Evolutionary conservation across 257 asterid genomes (phyloP).

Genomic region (Sherardia arvensis): DNA sequence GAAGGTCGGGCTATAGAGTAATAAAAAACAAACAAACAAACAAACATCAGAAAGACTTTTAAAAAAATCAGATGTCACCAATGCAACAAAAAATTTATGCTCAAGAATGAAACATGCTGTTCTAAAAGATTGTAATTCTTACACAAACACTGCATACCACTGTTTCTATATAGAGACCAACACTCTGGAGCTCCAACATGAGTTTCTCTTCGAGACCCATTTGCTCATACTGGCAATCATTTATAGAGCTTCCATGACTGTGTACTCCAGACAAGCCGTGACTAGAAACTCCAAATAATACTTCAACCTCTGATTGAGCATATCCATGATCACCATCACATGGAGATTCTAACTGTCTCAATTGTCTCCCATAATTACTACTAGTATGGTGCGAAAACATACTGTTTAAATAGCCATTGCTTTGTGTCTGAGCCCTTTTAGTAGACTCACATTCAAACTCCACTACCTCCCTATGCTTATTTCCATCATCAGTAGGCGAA

Average conservation of each 20-base stretch:
- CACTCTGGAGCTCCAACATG: slow-evolving; percentile 66
- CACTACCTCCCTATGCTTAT: slow-evolving; percentile 33
- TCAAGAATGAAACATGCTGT: slow-evolving; percentile 5
- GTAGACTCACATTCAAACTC: slow-evolving; percentile 43
- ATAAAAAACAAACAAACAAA: background rate
- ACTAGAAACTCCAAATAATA: slow-evolving; percentile 51
- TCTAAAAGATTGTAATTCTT: slow-evolving; percentile 6
- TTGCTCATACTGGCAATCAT: slow-evolving; percentile 60
- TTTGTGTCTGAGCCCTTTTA: slow-evolving; percentile 39
- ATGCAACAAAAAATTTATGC: background rate
- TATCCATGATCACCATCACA: slow-evolving; percentile 49
- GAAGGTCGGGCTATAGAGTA: slow-evolving; percentile 68
- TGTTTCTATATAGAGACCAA: slow-evolving; percentile 62
- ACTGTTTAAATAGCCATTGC: slow-evolving; percentile 43
- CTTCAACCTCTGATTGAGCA: slow-evolving; percentile 57
- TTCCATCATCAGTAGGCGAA: slow-evolving; percentile 37
- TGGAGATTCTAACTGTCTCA: slow-evolving; percentile 17
- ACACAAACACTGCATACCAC: slow-evolving; percentile 53
- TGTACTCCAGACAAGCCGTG: slow-evolving; percentile 39
- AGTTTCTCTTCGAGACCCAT: slow-evolving; percentile 65
- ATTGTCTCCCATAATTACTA: slow-evolving; percentile 22
- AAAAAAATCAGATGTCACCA: slow-evolving; percentile 1
- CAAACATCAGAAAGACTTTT: background rate
- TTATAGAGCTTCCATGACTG: slow-evolving; percentile 34
- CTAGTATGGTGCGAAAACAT: slow-evolving; percentile 45